These are phyloP conservation scores for Rubia tinctorum DNA, from an alignment of 305 asterid genomes.

Conservation along the genomic window DNA sequence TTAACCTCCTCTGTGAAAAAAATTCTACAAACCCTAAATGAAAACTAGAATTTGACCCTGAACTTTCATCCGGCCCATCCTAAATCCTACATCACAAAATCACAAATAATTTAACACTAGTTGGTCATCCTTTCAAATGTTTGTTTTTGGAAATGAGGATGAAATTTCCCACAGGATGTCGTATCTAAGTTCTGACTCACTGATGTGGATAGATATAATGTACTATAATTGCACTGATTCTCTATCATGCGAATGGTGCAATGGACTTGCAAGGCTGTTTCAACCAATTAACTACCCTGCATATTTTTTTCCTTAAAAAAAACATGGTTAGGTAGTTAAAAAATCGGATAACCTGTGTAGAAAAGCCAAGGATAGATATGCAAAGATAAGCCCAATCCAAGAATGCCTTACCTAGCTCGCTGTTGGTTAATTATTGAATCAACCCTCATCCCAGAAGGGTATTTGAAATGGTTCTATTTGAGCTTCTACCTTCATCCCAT, in stretches of 20 bases:
- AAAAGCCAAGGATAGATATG: neutral
- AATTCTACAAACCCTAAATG: too few species aligned
- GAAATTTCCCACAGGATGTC: neutral
- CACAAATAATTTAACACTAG: neutral
- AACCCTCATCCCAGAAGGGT: constrained; percentile 48
- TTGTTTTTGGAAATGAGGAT: neutral
- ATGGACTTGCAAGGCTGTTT: neutral
- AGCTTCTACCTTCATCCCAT: constrained; percentile 45
- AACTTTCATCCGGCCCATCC: too few species aligned
- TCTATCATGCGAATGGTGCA: neutral
- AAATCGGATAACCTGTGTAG: neutral
- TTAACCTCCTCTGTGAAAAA: too few species aligned
- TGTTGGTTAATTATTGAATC: constrained; percentile 54
- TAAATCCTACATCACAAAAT: too few species aligned
- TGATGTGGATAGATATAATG: neutral
- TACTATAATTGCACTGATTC: neutral
- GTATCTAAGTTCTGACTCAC: neutral
- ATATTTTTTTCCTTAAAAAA: neutral
- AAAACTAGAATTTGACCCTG: too few species aligned
- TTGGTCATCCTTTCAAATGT: too few species aligned
- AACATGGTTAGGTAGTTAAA: neutral
- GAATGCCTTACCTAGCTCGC: constrained; percentile 37
- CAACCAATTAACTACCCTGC: constrained; percentile 12
- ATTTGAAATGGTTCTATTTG: constrained; percentile 43
- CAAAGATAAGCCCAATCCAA: neutral